Percentiles rank a stretch among this genome's conserved stretches.
phyloP scores from a whole-genome alignment of 768 basidiomycete species.

The Mycena chlorophos region DNA sequence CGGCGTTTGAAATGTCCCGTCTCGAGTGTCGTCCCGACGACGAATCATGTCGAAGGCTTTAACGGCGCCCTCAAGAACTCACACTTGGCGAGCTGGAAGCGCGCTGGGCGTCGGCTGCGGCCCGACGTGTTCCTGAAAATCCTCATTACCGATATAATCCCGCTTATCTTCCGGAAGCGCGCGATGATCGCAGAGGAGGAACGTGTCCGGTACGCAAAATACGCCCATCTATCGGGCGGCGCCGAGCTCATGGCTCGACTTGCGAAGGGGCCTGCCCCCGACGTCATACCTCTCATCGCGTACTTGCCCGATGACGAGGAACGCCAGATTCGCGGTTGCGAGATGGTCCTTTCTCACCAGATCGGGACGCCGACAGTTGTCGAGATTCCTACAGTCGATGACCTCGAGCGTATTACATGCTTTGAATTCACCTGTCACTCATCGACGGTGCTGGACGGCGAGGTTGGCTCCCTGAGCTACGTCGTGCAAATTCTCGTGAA shows the following conservation, averaged over 20 bases:
- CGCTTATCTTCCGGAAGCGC: too few species aligned
- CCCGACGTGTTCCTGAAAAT: not conserved
- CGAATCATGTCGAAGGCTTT: not conserved
- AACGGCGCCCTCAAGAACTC: not conserved
- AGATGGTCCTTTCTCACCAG: too few species aligned
- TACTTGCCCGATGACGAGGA: too few species aligned
- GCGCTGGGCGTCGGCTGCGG: not conserved
- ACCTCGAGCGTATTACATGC: not conserved
- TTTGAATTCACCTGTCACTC: conserved; percentile 6
- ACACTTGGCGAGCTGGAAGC: not conserved
- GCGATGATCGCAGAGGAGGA: too few species aligned
- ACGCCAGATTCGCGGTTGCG: too few species aligned
- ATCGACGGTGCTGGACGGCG: not conserved
- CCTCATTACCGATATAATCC: not conserved
- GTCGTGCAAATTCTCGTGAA: not conserved
- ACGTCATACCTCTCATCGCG: too few species aligned
- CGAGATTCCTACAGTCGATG: not conserved
- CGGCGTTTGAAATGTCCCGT: not conserved
- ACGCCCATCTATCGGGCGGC: too few species aligned
- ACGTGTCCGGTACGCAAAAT: too few species aligned
- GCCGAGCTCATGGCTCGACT: too few species aligned
- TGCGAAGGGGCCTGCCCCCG: too few species aligned
- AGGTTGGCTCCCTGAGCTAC: not conserved
- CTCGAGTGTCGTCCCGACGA: not conserved
- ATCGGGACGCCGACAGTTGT: too few species aligned